Conservation (phyloP, 2,329 filamentous ascomycete genomes). For the Cladophialophora carrionii region DNA sequence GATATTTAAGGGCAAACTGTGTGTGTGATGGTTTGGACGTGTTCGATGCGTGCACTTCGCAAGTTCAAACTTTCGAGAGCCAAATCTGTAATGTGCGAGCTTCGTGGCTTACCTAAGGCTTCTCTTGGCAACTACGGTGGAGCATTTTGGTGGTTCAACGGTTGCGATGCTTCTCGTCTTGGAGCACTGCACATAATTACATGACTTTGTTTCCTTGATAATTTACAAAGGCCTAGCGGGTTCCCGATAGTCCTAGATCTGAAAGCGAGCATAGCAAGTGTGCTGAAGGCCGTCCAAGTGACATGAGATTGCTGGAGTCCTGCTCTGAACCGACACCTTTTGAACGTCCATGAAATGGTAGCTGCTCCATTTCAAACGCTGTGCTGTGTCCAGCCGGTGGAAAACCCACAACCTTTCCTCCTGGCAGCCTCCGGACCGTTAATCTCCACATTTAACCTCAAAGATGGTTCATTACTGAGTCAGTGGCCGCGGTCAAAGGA, state of each 20-base stretch:
- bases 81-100: conserved; percentile 12
- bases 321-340: not conserved
- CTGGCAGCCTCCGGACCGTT: conserved; percentile 74
- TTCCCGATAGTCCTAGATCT: not conserved
- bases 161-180: not conserved
- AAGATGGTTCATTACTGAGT: conserved; percentile 62
- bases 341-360: conserved; percentile 33
- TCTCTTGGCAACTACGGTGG: conserved; percentile 21
- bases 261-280: not conserved
- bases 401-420: conserved; percentile 55
- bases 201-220: not conserved
- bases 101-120: not conserved
- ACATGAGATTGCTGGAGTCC: not conserved
- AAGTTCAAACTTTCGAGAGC: conserved; percentile 13
- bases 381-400: conserved; percentile 44
- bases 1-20: conserved; percentile 84
- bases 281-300: not conserved
- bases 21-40: conserved; percentile 33
- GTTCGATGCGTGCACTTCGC: not conserved
- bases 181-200: not conserved
- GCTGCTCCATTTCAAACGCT: conserved; percentile 68
- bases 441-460: conserved; percentile 68
- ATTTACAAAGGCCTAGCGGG: not conserved
- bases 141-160: not conserved
- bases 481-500: conserved; percentile 57